phyloP scores from a whole-genome alignment of 305 asterid species.

The Rubia balearica region DNA sequence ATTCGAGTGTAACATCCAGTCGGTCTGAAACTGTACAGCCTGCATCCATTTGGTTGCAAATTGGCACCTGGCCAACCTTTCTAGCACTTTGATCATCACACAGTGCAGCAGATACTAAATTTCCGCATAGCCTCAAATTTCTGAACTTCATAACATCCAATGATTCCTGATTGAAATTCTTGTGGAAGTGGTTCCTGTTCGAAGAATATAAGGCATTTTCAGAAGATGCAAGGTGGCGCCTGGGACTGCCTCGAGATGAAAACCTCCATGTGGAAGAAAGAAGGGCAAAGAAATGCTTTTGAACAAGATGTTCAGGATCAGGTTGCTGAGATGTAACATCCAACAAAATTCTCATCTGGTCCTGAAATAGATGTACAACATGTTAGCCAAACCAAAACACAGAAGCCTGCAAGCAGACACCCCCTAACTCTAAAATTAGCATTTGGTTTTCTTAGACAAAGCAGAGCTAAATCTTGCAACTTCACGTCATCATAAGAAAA shows the following conservation, averaged over 20 bases:
- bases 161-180: conserved; percentile 25
- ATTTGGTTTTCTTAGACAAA: not conserved
- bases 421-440: not conserved
- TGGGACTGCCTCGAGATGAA: conserved; percentile 29
- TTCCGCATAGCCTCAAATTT: conserved; percentile 54
- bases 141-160: conserved; percentile 42
- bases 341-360: conserved; percentile 61
- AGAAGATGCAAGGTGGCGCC: conserved; percentile 24
- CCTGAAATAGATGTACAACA: conserved; percentile 43
- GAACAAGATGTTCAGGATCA: conserved; percentile 73
- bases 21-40: conserved; percentile 36
- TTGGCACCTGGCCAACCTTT: conserved; percentile 25
- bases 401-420: not conserved
- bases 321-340: conserved; percentile 58
- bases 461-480: not conserved
- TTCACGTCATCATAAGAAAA: not conserved
- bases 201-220: conserved; percentile 48
- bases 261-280: conserved; percentile 69
- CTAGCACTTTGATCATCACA: conserved; percentile 26
- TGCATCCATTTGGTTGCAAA: conserved; percentile 34
- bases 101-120: conserved; percentile 70
- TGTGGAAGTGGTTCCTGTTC: conserved; percentile 25
- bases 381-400: conserved; percentile 16
- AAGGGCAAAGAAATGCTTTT: conserved; percentile 67
- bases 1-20: conserved; percentile 59